phyloP scores from a whole-genome alignment of 768 basidiomycete genomes.

The Boletus vermiculosoides region DNA sequence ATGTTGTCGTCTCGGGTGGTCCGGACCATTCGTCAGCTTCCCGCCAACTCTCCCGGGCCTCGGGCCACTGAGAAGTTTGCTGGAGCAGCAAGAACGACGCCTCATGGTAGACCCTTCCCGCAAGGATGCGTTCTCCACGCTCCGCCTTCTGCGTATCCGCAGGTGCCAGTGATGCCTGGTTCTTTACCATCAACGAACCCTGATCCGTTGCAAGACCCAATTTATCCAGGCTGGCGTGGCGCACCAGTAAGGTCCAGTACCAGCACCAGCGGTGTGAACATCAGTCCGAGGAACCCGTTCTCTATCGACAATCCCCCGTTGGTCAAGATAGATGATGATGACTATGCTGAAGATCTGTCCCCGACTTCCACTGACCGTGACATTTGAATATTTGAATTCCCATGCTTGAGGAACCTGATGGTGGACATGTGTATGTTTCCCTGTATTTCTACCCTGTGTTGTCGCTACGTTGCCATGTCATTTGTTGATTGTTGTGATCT shows the following conservation, averaged over 20 bases:
- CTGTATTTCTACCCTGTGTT: conserved; percentile 8
- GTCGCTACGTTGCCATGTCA: neutral
- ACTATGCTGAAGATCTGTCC: neutral
- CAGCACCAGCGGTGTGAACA: neutral
- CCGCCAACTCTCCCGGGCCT: neutral
- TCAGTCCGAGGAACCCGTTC: conserved; percentile 6
- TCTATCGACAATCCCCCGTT: neutral
- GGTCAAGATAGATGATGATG: conserved; percentile 3
- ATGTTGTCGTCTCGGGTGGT: neutral
- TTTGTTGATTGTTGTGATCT: neutral
- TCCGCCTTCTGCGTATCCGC: conserved; percentile 26
- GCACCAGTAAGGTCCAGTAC: neutral
- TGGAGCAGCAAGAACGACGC: neutral
- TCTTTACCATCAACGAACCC: conserved; percentile 11
- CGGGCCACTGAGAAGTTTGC: neutral
- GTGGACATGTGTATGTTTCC: neutral
- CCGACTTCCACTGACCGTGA: neutral
- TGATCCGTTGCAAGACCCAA: neutral
- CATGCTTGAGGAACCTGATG: neutral
- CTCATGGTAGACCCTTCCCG: neutral
- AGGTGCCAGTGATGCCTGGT: conserved; percentile 31
- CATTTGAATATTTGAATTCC: neutral
- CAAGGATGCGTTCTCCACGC: conserved; percentile 19
- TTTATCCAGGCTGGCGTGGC: neutral
- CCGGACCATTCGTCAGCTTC: neutral